Base-by-base conservation (phyloP, 2,329 filamentous ascomycete genomes). In the Venturia carpophila region DNA sequence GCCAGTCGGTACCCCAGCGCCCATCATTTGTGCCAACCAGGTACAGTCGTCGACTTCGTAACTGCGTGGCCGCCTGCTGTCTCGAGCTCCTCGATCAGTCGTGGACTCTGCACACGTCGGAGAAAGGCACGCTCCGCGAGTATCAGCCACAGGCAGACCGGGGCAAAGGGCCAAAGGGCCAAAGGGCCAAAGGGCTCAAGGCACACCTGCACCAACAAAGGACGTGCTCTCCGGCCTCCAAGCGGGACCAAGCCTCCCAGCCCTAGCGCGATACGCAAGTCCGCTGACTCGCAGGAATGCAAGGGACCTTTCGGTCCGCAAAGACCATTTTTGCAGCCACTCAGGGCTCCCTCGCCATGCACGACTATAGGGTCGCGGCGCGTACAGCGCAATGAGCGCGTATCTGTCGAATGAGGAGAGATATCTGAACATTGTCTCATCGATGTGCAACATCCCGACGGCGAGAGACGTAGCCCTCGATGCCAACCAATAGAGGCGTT, bases 211-310 rank as follows among this genome's bases (percentile, higher is more conserved):
- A 56, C 49, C 49, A 34, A 34, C 49, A 56, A 34, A 56, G 49
- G 49, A 56, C 49, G 27, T 56, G 49, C 49, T 56, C 30, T 24
- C 49, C 49, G 49, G 9, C 49, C 27, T 34, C 17, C 49, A 27
- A 34, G 30, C 49, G n/a, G n/a, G n/a, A 10, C 43, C 49, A 11
- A 34, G 24, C 21, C 49, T 34, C 17, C 49, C 49, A 34, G 30
- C 49, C 49, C 24, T 55, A 55, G 45, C 45, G 24, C n/a, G 30
- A 58, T 37, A 58, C 37, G 52, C 52, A 19, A 10, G 5, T 21
- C 37, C 15, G 30, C 52, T 37, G 27, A 58, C 52, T 58, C 52
- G 52, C 52, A 58, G 52, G 52, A 58, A 39, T 58, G 52, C 52
- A 37, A 58, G 30, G 52, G 52, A n/a, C 30, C 52, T 37, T 21